Percentiles rank a stretch among this genome's conserved stretches.
phyloP scores from a whole-genome alignment of 768 basidiomycete species.

The Mycena epipterygia region DNA sequence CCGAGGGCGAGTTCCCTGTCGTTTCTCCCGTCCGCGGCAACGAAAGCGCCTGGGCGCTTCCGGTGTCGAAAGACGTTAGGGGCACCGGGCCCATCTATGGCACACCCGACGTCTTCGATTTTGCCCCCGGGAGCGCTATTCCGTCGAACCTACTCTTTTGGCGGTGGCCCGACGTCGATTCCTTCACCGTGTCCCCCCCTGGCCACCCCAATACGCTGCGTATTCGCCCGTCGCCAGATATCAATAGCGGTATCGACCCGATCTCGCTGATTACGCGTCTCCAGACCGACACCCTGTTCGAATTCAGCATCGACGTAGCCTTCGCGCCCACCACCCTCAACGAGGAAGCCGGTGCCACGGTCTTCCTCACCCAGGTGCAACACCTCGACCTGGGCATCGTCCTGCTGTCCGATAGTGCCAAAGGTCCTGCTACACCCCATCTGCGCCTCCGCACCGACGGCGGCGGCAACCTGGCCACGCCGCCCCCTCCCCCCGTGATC shows the following conservation, averaged over 20 bases:
- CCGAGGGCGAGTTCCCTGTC: slow-evolving; percentile 32
- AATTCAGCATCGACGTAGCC: slow-evolving; percentile 32
- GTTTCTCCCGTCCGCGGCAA: slow-evolving; percentile 26
- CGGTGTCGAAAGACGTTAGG: slow-evolving; percentile 12
- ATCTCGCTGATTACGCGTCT: slow-evolving; percentile 39
- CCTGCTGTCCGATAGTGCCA: slow-evolving; percentile 11
- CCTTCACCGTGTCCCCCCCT: slow-evolving; percentile 33
- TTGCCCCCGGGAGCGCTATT: slow-evolving; percentile 31
- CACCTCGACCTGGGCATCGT: slow-evolving; percentile 30
- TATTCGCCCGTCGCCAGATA: slow-evolving; percentile 34
- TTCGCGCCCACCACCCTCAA: slow-evolving; percentile 30
- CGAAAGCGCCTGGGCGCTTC: slow-evolving; percentile 22
- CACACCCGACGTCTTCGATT: slow-evolving; percentile 32
- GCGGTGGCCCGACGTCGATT: slow-evolving; percentile 36
- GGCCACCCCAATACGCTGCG: slow-evolving; percentile 32
- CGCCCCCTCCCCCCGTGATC: slow-evolving; percentile 22
- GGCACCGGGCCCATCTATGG: slow-evolving; percentile 28
- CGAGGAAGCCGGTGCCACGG: slow-evolving; percentile 43
- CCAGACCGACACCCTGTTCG: slow-evolving; percentile 41
- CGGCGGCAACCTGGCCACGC: slow-evolving; percentile 18
- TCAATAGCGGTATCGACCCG: slow-evolving; percentile 34
- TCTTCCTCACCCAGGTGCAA: slow-evolving; percentile 32
- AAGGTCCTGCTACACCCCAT: slow-evolving; percentile 10
- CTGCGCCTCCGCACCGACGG: slow-evolving; percentile 27
- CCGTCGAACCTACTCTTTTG: slow-evolving; percentile 38